Evolutionary conservation across 208 protist species (phyloP).

Genomic region (Crithidia bombi): DNA sequence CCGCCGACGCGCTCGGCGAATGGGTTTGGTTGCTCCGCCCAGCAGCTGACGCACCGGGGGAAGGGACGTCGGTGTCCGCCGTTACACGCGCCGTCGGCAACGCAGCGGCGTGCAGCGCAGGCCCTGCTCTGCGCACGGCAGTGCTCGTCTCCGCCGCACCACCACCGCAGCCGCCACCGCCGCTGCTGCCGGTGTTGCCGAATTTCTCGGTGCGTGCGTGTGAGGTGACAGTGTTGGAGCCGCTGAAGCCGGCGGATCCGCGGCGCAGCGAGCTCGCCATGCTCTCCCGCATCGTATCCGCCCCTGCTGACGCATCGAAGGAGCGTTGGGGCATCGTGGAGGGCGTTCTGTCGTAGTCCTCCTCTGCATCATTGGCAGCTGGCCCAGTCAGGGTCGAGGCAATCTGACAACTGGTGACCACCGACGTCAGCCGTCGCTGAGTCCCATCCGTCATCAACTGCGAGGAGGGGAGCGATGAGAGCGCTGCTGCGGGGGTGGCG

Average conservation of each 20-base stretch:
- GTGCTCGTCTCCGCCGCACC: no score
- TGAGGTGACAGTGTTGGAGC: not conserved
- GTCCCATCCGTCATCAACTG: not conserved
- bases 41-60: not conserved
- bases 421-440: not conserved
- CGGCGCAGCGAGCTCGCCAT: not conserved
- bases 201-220: not conserved
- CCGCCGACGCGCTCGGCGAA: not conserved
- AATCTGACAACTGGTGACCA: not conserved
- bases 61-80: not conserved
- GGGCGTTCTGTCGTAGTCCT: not conserved
- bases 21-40: not conserved
- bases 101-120: not conserved
- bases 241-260: not conserved
- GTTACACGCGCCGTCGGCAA: not conserved
- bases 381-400: not conserved
- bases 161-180: not conserved
- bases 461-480: constrained; percentile 7
- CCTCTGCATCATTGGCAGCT: not conserved
- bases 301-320: not conserved
- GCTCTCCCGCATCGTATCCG: not conserved
- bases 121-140: not conserved
- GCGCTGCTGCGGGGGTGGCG: not conserved
- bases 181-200: not conserved
- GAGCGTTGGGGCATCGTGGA: not conserved